phyloP scores from a whole-genome alignment of 148 eudicot genomes.

The Fagopyrum esculentum region DNA sequence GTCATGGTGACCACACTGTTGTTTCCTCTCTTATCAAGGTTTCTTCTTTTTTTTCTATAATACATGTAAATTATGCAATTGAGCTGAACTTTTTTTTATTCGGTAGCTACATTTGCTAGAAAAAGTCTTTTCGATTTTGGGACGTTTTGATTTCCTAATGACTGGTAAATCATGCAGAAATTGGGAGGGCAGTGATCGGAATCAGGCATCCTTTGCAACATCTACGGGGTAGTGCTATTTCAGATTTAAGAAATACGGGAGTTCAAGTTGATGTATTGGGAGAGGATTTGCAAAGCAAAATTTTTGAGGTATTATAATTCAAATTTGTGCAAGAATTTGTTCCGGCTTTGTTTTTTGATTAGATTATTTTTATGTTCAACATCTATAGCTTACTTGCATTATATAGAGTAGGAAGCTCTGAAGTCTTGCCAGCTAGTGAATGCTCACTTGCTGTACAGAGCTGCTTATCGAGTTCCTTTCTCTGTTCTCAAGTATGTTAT shows the following conservation, averaged over 20 bases:
- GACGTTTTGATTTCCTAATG: not conserved
- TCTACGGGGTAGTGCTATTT: no score
- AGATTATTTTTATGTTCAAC: not conserved
- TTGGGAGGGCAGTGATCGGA: no score
- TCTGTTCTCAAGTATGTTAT: slow-evolving; percentile 93
- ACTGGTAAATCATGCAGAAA: no score
- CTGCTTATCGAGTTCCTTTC: slow-evolving; percentile 75
- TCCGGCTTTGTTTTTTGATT: no score
- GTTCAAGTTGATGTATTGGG: no score
- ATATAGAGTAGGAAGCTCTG: slow-evolving; percentile 54
- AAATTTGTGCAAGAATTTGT: no score
- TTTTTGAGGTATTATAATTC: no score
- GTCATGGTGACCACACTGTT: slow-evolving; percentile 60
- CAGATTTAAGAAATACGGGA: no score
- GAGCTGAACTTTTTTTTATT: not conserved
- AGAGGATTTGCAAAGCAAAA: no score
- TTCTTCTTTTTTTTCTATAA: not conserved
- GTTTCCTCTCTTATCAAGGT: slow-evolving; percentile 73
- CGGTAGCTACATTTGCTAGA: not conserved
- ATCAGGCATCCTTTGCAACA: no score
- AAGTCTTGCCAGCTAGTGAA: slow-evolving; percentile 83
- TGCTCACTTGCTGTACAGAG: slow-evolving; percentile 92
- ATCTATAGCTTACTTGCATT: slow-evolving; percentile 4
- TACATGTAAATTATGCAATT: not conserved
- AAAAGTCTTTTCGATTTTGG: not conserved